phyloP scores from a whole-genome alignment of 768 basidiomycete genomes.

The Lentinula edodes region DNA sequence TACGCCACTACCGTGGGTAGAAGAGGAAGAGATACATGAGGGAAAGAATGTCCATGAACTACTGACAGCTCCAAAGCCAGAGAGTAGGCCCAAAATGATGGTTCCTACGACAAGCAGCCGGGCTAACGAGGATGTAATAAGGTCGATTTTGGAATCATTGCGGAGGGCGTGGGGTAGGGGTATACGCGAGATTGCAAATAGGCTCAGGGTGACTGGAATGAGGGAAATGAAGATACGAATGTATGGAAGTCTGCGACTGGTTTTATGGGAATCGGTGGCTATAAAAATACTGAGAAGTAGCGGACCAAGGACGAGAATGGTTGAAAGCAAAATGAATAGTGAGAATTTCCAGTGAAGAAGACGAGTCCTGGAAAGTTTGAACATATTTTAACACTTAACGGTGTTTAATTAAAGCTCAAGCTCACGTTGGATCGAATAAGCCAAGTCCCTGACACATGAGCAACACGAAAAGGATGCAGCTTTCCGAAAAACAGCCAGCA shows the following conservation, averaged over 20 bases:
- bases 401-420: not conserved
- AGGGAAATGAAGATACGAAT: constrained; percentile 32
- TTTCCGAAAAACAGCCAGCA: constrained; percentile 69
- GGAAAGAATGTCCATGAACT: constrained; percentile 61
- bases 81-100: constrained; percentile 70
- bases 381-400: not conserved
- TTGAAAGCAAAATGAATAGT: constrained; percentile 50
- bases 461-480: constrained; percentile 65
- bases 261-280: constrained; percentile 23
- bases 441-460: constrained; percentile 66
- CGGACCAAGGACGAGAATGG: constrained; percentile 64
- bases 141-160: constrained; percentile 22
- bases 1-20: constrained; percentile 19
- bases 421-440: constrained; percentile 47
- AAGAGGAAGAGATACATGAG: constrained; percentile 7
- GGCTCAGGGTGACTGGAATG: constrained; percentile 47
- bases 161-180: constrained; percentile 55
- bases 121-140: constrained; percentile 44
- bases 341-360: constrained; percentile 67
- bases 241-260: not conserved
- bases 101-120: constrained; percentile 75
- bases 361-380: constrained; percentile 39
- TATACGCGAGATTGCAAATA: constrained; percentile 59
- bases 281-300: constrained; percentile 57
- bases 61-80: constrained; percentile 73